Conservation (phyloP, 2,329 filamentous ascomycete species). For the Periconia sp. region DNA sequence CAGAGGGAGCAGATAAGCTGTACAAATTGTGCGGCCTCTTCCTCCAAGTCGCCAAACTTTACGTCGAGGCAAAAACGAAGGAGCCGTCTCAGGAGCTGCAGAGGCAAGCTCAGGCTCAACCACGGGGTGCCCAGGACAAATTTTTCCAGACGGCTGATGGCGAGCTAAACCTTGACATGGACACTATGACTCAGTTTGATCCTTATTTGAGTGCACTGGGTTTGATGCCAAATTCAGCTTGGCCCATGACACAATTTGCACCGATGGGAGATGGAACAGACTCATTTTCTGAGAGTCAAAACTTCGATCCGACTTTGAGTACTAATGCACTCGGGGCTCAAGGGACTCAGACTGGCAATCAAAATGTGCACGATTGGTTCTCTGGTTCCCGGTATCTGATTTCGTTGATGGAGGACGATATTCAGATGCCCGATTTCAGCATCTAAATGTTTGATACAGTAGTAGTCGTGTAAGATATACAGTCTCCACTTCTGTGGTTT, state of each 20-base stretch:
- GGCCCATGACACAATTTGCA: constrained; percentile 25
- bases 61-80: constrained; percentile 64
- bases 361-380: constrained; percentile 68
- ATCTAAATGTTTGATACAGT: no score
- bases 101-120: background rate
- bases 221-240: constrained; percentile 56
- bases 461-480: no score
- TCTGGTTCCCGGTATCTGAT: constrained; percentile 70
- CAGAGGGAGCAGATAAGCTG: constrained; percentile 65
- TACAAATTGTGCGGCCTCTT: constrained; percentile 69
- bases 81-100: constrained; percentile 38
- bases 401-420: constrained; percentile 68
- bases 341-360: no score
- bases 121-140: background rate
- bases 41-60: constrained; percentile 65
- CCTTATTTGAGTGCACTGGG: constrained; percentile 69
- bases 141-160: background rate
- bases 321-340: no score
- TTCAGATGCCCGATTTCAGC: constrained; percentile 38
- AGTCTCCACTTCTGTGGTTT: no score
- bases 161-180: constrained; percentile 20
- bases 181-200: constrained; percentile 58
- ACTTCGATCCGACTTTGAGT: constrained; percentile 12
- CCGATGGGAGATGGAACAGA: constrained; percentile 3
- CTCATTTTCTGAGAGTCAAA: no score